These are phyloP conservation scores for Talaromyces marneffei DNA, from an alignment of 2,329 filamentous ascomycete genomes.

Conservation along the genomic window DNA sequence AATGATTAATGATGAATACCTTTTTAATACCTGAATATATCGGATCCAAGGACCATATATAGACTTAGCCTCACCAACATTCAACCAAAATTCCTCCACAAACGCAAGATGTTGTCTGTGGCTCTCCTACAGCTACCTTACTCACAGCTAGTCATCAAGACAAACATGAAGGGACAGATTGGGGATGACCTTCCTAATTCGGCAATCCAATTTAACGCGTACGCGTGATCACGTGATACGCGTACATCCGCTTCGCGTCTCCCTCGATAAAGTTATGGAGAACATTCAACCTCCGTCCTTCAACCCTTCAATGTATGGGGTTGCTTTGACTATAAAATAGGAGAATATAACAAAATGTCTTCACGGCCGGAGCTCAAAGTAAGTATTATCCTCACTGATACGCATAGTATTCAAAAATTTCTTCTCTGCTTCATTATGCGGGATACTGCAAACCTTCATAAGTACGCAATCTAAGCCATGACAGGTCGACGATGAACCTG, in stretches of 20 bases:
- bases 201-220: slow-evolving; percentile 18
- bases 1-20: no score
- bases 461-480: neutral
- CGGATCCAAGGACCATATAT: no score
- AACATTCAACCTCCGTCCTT: slow-evolving; percentile 1
- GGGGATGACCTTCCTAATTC: slow-evolving; percentile 13
- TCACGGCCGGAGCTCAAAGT: slow-evolving; percentile 69
- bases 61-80: no score
- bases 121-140: no score
- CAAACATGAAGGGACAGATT: neutral
- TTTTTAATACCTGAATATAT: no score
- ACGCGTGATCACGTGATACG: slow-evolving; percentile 33
- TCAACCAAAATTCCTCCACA: no score
- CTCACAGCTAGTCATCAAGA: neutral
- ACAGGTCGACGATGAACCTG: slow-evolving; percentile 90
- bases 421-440: neutral
- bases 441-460: neutral
- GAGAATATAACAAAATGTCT: slow-evolving; percentile 50
- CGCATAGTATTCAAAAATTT: neutral
- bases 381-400: slow-evolving; percentile 18
- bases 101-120: no score
- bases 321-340: slow-evolving; percentile 3
- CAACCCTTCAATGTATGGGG: neutral
- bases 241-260: slow-evolving; percentile 24
- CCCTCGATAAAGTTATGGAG: slow-evolving; percentile 7